Percentiles rank a stretch among this genome's conserved stretches.
phyloP scores from a whole-genome alignment of 1,284 basidiomycete genomes.

The Neolentinus lepideus region DNA sequence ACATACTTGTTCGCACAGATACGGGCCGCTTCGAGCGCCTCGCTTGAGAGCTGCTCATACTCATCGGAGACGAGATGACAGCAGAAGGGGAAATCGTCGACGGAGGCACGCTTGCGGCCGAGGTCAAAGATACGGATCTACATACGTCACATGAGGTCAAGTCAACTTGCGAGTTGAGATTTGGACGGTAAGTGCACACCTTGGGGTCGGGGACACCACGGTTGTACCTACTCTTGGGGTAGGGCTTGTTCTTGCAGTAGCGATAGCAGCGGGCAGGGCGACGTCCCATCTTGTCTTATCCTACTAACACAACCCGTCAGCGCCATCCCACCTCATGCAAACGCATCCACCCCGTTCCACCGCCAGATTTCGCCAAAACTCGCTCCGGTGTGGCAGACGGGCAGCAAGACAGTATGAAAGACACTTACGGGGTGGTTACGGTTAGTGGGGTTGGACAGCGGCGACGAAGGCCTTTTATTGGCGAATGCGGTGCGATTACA shows the following conservation, averaged over 20 bases:
- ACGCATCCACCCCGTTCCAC: constrained; percentile 19
- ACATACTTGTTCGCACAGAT: constrained; percentile 99
- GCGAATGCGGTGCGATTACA: constrained; percentile 1
- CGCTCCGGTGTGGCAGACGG: not conserved
- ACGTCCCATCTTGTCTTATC: constrained; percentile 70
- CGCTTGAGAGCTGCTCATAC: constrained; percentile 95
- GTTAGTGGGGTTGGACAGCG: constrained; percentile 13
- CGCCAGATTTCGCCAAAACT: constrained; percentile 10
- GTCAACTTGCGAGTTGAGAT: constrained; percentile 2
- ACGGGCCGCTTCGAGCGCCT: constrained; percentile 97
- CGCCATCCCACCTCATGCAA: constrained; percentile 19
- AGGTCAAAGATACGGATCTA: constrained; percentile 93
- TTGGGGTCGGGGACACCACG: constrained; percentile 97
- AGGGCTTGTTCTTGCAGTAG: constrained; percentile 99
- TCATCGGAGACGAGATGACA: constrained; percentile 96
- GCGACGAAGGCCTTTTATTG: constrained; percentile 17
- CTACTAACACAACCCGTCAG: constrained; percentile 7
- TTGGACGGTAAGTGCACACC: constrained; percentile 31
- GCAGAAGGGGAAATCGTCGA: constrained; percentile 98
- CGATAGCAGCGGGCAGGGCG: constrained; percentile 95
- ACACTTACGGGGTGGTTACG: constrained; percentile 18
- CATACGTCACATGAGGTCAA: not conserved
- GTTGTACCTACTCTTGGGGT: constrained; percentile 93
- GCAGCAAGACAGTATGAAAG: constrained; percentile 9
- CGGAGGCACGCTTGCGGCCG: constrained; percentile 90